A percentile compares a stretch with the other conserved stretches of the same genome.
Conservation (phyloP, 495 filamentous ascomycete genomes). For the Penicillium canescens region DNA sequence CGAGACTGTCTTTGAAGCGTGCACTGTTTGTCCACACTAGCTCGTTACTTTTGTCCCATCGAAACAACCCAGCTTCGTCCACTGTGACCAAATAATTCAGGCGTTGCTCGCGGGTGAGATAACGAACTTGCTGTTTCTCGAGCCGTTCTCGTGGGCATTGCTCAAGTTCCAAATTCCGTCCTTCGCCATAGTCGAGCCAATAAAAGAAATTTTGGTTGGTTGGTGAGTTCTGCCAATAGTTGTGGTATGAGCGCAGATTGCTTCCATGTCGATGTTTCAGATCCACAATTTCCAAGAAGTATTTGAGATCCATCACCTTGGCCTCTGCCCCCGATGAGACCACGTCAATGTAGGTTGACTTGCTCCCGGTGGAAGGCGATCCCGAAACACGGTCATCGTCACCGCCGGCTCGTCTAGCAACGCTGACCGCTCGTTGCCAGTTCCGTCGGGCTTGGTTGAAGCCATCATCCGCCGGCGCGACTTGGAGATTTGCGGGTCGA, state of each 20-base stretch:
- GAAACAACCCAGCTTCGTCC: conserved; percentile 64
- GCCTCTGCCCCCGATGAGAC: conserved; percentile 48
- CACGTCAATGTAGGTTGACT: conserved; percentile 25
- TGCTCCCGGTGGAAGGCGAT: conserved; percentile 26
- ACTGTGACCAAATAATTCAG: conserved; percentile 71
- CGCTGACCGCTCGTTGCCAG: conserved; percentile 71
- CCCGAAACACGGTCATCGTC: conserved; percentile 46
- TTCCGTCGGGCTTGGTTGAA: conserved; percentile 57
- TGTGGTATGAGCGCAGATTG: conserved; percentile 82
- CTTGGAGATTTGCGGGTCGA: conserved; percentile 39
- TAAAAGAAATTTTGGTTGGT: conserved; percentile 92
- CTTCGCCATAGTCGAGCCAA: conserved; percentile 88
- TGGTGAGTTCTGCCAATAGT: conserved; percentile 73
- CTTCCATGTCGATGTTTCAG: conserved; percentile 83
- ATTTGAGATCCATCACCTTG: conserved; percentile 82
- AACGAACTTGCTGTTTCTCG: conserved; percentile 70
- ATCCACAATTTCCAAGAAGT: conserved; percentile 94
- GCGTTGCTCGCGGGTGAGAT: conserved; percentile 71
- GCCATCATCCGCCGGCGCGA: conserved; percentile 12
- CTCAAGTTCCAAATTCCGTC: conserved; percentile 56
- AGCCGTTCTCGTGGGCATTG: conserved; percentile 64
- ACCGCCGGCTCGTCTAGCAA: conserved; percentile 68
- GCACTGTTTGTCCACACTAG: conserved; percentile 69
- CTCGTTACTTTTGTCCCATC: conserved; percentile 78
- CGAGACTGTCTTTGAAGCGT: conserved; percentile 75